Percentiles rank a stretch among this genome's conserved stretches.
Evolutionary conservation across 352 stramenopile species (phyloP).

Genomic region (Elongisporangium undulatum): DNA sequence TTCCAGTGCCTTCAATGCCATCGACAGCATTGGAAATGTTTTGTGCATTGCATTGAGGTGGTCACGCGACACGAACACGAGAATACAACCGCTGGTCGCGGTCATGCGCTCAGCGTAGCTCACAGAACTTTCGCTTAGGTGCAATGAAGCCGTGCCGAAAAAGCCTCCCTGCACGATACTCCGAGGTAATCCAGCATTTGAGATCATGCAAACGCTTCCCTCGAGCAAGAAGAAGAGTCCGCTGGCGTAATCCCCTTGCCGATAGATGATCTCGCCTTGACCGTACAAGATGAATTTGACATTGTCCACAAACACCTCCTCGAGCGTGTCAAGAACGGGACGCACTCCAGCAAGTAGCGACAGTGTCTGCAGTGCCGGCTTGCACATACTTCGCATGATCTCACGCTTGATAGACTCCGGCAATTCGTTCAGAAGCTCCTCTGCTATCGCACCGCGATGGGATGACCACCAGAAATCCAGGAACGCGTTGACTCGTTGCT

Average conservation of each 20-base stretch:
- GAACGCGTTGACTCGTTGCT: constrained; percentile 53
- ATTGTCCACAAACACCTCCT: constrained; percentile 48
- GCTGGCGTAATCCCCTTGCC: constrained; percentile 53
- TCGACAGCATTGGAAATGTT: constrained; percentile 52
- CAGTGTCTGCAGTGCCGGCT: constrained; percentile 39
- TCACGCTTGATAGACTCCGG: constrained; percentile 45
- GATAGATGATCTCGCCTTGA: constrained; percentile 61
- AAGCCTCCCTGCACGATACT: constrained; percentile 41
- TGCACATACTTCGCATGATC: constrained; percentile 46
- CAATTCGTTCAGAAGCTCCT: constrained; percentile 45
- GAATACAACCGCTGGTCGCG: constrained; percentile 48
- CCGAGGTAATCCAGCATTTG: constrained; percentile 21
- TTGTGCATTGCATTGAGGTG: constrained; percentile 55
- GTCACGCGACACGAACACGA: constrained; percentile 48
- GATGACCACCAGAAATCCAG: constrained; percentile 71
- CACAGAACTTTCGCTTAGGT: constrained; percentile 45
- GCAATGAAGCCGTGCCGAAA: constrained; percentile 41
- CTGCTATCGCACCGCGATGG: constrained; percentile 42
- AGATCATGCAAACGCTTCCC: constrained; percentile 45
- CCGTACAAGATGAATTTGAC: constrained; percentile 50
- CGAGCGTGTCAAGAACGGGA: constrained; percentile 22
- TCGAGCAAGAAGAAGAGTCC: constrained; percentile 56
- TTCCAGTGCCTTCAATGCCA: constrained; percentile 55
- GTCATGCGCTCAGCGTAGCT: constrained; percentile 58
- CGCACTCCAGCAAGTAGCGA: constrained; percentile 31